phyloP scores from a whole-genome alignment of 805 yeast genomes.

The Suhomyces sp. region DNA sequence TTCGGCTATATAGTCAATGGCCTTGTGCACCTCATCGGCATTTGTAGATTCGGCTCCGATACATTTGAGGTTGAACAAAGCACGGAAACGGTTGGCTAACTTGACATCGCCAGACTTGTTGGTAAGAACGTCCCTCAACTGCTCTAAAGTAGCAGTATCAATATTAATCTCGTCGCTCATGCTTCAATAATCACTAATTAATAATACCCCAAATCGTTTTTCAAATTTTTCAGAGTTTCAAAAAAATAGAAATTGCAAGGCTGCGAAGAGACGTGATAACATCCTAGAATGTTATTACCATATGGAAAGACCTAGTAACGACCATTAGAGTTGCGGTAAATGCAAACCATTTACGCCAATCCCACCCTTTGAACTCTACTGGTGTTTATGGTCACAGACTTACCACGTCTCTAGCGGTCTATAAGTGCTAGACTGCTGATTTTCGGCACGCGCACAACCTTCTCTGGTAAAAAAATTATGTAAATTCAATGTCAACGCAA shows the following conservation, averaged over 20 bases:
- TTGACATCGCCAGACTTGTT: conserved; percentile 67
- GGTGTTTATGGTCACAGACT: no score
- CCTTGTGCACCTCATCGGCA: conserved; percentile 54
- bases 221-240: not conserved
- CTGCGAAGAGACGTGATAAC: not conserved
- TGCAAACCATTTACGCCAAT: no score
- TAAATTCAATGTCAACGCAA: not conserved
- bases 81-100: conserved; percentile 87
- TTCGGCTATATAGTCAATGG: conserved; percentile 80
- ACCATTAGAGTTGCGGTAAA: no score
- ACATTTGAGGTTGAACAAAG: conserved; percentile 85
- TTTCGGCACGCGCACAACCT: not conserved
- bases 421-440: no score
- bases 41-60: conserved; percentile 70
- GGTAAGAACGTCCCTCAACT: conserved; percentile 66
- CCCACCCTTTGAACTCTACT: no score
- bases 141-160: conserved; percentile 51
- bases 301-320: no score
- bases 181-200: not conserved
- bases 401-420: no score
- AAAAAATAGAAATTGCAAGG: not conserved
- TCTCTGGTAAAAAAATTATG: not conserved
- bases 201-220: not conserved
- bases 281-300: no score
- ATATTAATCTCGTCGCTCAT: conserved; percentile 38